phyloP scores from a whole-genome alignment of 371 early-diverging fungal species.

The Encephalitozoon intestinalis region DNA sequence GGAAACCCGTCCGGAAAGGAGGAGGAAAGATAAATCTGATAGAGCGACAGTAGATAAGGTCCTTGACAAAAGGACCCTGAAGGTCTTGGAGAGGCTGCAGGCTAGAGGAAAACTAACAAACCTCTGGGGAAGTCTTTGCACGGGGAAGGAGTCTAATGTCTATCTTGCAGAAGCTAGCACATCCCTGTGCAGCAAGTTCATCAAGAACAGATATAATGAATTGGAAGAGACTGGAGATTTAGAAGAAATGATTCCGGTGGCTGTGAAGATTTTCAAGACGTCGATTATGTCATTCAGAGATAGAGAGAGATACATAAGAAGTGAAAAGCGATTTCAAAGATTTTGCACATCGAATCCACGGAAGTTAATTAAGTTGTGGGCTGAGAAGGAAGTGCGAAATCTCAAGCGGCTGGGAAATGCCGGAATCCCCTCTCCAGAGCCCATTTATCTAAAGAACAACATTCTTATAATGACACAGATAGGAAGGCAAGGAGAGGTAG shows the following conservation, averaged over 20 bases:
- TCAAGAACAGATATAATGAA: conserved; percentile 17
- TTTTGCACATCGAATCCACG: conserved; percentile 89
- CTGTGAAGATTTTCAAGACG: conserved; percentile 97
- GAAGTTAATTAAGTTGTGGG: conserved; percentile 98
- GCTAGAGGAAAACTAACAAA: conserved; percentile 76
- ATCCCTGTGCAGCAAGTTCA: conserved; percentile 48
- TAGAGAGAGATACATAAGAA: conserved; percentile 89
- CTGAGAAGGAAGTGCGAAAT: conserved; percentile 98
- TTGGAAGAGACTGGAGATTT: not conserved
- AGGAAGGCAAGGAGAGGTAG: conserved; percentile 69
- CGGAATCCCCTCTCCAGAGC: conserved; percentile 85
- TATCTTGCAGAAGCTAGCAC: conserved; percentile 44
- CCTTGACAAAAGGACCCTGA: conserved; percentile 86
- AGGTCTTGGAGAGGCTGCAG: conserved; percentile 84
- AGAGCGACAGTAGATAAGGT: conserved; percentile 93
- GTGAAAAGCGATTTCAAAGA: conserved; percentile 87
- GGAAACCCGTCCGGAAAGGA: conserved; percentile 45
- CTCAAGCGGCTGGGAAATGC: conserved; percentile 76
- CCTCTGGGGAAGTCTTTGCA: conserved; percentile 88
- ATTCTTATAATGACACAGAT: conserved; percentile 90
- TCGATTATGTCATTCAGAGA: conserved; percentile 92
- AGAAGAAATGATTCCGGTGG: conserved; percentile 67
- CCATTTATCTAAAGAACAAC: conserved; percentile 80
- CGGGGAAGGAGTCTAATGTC: conserved; percentile 77
- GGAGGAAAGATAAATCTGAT: conserved; percentile 74